Evolutionary conservation across 352 stramenopile species (phyloP).

Genomic region (Phytophthora ramorum): DNA sequence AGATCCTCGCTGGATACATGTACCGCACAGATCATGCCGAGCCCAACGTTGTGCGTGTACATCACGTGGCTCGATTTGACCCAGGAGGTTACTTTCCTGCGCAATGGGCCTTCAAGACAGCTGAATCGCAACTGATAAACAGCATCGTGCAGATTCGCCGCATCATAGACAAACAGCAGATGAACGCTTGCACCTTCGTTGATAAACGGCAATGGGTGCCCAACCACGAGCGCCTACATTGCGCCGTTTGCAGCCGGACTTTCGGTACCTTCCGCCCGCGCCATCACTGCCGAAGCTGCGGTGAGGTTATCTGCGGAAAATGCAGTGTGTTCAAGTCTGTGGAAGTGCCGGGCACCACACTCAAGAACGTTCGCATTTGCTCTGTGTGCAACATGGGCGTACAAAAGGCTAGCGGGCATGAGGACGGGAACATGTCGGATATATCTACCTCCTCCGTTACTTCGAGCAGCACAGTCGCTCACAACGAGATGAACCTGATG

Average conservation of each 20-base stretch:
- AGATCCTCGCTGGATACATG: conserved; percentile 81
- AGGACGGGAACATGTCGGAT: conserved; percentile 70
- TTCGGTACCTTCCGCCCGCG: conserved; percentile 85
- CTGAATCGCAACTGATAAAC: conserved; percentile 80
- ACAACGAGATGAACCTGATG: conserved; percentile 89
- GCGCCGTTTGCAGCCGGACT: conserved; percentile 71
- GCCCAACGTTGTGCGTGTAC: conserved; percentile 70
- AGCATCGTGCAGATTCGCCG: conserved; percentile 82
- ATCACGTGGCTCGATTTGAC: conserved; percentile 84
- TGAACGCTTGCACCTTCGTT: conserved; percentile 87
- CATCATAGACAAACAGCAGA: conserved; percentile 88
- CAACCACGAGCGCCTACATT: conserved; percentile 75
- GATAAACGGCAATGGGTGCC: conserved; percentile 85
- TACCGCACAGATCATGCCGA: conserved; percentile 81
- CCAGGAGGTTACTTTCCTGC: conserved; percentile 80
- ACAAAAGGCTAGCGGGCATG: conserved; percentile 52
- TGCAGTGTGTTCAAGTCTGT: conserved; percentile 86
- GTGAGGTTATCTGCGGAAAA: conserved; percentile 90
- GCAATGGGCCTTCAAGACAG: conserved; percentile 85
- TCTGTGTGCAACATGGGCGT: conserved; percentile 88
- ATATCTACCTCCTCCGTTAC: conserved; percentile 81
- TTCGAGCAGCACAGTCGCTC: conserved; percentile 77
- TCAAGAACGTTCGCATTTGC: conserved; percentile 88
- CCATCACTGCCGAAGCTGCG: conserved; percentile 88
- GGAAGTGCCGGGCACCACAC: conserved; percentile 78